Base-by-base conservation (phyloP, 2,329 filamentous ascomycete species). In the Colletotrichum paranaense region DNA sequence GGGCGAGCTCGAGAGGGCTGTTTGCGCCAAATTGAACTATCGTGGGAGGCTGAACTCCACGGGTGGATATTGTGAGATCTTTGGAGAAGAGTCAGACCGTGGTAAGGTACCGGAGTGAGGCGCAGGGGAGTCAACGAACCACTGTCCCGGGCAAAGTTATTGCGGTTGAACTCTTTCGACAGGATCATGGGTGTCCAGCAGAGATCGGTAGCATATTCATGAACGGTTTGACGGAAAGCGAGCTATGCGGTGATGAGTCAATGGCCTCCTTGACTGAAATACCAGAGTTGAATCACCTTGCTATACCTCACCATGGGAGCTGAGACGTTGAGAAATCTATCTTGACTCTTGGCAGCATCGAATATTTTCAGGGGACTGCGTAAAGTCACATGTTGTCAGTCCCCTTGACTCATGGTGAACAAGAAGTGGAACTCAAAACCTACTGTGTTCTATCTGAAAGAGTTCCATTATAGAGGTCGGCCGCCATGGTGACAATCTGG, bases 171-270 rank as follows among this genome's bases (percentile, higher is more conserved):
- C 78, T 92, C 91, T 78, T 92, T 92, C 64, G 91, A 90, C 3
- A 92, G 83, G 67, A 92, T 90, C 92, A 94, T 94, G 56, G 92
- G 92, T 2, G 92, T 93, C 89, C 92, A 94, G 76, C 89, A 91
- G 7, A 94, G 80, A 79, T 94, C 92, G 19, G 89, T 88, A 60
- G 88, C 89, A 79, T 92, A 93, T 60, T 88, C 84, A 74, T 90
- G 87, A 3, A 92, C 90, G 0, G 92, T 91, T 76, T 93, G 88
- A 60, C 92, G 88, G 78, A 94, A 94, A 58, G 92, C 92, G 55
- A 94, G 87, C 88, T 92, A 75, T 78, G 35, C 57, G 11, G 8
- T 12, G 12, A 32, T 58, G 67, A 64, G 56, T 11, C 9, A 5
- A 12, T n/a, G n/a, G 26, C 22, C 56, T 24, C 11, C n/a, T 35